phyloP scores from a whole-genome alignment of 208 protist species.

The Wallacemonas sp. region DNA sequence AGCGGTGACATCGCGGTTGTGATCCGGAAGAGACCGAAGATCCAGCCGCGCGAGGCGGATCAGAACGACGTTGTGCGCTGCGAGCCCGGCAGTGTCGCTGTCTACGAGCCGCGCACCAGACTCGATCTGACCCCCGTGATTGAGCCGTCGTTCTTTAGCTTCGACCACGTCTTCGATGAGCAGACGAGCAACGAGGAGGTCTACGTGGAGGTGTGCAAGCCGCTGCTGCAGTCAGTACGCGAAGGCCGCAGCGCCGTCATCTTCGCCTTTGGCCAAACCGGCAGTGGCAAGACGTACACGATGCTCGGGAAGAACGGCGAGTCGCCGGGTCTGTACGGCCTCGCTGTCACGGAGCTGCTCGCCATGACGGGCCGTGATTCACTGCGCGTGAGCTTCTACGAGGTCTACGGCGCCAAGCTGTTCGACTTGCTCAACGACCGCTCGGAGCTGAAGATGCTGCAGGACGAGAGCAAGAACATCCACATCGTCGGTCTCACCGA shows the following conservation, averaged over 20 bases:
- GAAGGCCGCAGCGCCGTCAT: slow-evolving; percentile 68
- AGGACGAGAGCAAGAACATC: slow-evolving; percentile 92
- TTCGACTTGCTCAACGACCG: slow-evolving; percentile 94
- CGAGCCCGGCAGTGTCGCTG: slow-evolving; percentile 39
- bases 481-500: slow-evolving; percentile 93
- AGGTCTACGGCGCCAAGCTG: slow-evolving; percentile 94
- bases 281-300: slow-evolving; percentile 92
- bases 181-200: slow-evolving; percentile 53
- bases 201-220: slow-evolving; percentile 66
- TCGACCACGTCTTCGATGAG: slow-evolving; percentile 84
- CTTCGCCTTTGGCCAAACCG: slow-evolving; percentile 97
- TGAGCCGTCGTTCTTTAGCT: slow-evolving; percentile 78
- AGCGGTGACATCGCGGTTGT: slow-evolving; percentile 59
- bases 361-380: slow-evolving; percentile 40
- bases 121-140: slow-evolving; percentile 94
- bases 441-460: slow-evolving; percentile 81
- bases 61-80: slow-evolving; percentile 84
- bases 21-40: slow-evolving; percentile 82
- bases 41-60: slow-evolving; percentile 43
- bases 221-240: slow-evolving; percentile 61
- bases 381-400: slow-evolving; percentile 90
- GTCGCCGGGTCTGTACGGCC: slow-evolving; percentile 86
- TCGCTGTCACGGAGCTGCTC: slow-evolving; percentile 93
- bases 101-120: slow-evolving; percentile 86
- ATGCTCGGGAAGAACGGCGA: slow-evolving; percentile 77